These are phyloP conservation scores for Lagenaria siceraria DNA, from an alignment of 306 rosid species.

Conservation along the genomic window DNA sequence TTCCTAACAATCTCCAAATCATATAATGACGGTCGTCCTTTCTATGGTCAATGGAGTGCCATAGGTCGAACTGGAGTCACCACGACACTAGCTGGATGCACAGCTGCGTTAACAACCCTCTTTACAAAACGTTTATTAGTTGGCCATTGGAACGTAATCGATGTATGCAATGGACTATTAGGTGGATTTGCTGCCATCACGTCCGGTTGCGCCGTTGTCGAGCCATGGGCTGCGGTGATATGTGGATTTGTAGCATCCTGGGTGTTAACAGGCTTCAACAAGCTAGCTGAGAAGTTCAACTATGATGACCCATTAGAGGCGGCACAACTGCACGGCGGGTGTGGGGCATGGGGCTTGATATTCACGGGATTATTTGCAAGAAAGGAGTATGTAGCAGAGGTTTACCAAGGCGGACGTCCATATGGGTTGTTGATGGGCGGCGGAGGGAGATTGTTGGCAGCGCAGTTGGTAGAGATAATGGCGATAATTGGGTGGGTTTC, in stretches of 20 bases:
- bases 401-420: conserved; percentile 29
- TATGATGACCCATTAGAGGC: conserved; percentile 74
- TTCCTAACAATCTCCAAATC: conserved; percentile 32
- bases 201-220: conserved; percentile 61
- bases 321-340: conserved; percentile 69
- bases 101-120: conserved; percentile 53
- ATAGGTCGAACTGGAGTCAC: conserved; percentile 70
- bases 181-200: conserved; percentile 71
- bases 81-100: conserved; percentile 57
- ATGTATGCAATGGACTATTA: conserved; percentile 62
- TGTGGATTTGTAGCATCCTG: conserved; percentile 61
- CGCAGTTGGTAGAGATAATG: conserved; percentile 38
- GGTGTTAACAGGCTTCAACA: conserved; percentile 51
- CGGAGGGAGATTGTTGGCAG: conserved; percentile 42
- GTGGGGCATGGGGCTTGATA: conserved; percentile 67
- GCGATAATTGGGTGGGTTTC: conserved; percentile 61
- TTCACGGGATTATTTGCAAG: conserved; percentile 63
- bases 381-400: conserved; percentile 29
- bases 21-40: conserved; percentile 12
- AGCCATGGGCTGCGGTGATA: conserved; percentile 64
- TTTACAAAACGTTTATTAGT: conserved; percentile 46
- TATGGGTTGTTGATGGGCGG: conserved; percentile 61
- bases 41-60: conserved; percentile 78
- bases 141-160: conserved; percentile 69
- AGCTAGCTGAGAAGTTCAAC: conserved; percentile 23